A percentile compares a stretch with the other conserved stretches of the same genome.
phyloP scores from a whole-genome alignment of 257 asterid genomes.

The Cynanchum wilfordii region DNA sequence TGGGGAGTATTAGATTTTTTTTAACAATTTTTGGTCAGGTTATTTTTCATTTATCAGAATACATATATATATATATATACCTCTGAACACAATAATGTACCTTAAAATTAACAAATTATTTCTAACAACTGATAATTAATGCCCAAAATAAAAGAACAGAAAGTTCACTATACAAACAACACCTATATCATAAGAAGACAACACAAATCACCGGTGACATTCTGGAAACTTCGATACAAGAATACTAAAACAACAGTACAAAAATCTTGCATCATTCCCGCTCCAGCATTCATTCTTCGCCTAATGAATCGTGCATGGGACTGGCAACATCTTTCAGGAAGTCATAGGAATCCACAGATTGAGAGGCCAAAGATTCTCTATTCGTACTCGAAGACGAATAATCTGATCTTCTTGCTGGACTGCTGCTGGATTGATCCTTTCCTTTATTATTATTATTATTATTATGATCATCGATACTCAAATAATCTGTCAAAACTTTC shows the following conservation, averaged over 20 bases:
- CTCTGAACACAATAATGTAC: not conserved
- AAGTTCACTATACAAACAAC: not conserved
- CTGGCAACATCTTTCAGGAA: conserved; percentile 25
- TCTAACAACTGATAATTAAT: conserved; percentile 8
- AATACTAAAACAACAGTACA: not conserved
- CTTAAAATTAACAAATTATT: not conserved
- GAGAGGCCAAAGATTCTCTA: conserved; percentile 37
- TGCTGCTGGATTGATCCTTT: conserved; percentile 27
- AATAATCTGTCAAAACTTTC: conserved; percentile 63
- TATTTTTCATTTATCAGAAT: too few species aligned
- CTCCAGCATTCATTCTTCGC: conserved; percentile 20
- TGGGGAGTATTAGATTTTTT: too few species aligned
- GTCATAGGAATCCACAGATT: conserved; percentile 39
- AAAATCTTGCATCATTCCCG: not conserved
- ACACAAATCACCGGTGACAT: not conserved
- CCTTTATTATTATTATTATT: conserved; percentile 23
- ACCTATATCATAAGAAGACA: not conserved
- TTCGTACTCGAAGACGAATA: conserved; percentile 36
- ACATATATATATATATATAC: too few species aligned
- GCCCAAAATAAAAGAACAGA: not conserved
- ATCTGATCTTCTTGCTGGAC: conserved; percentile 27
- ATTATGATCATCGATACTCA: conserved; percentile 30
- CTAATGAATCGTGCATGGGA: conserved; percentile 22
- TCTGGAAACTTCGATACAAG: not conserved
- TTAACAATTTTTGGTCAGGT: too few species aligned